Evolutionary conservation across 352 stramenopile genomes (phyloP).

Genomic region (Globisporangium nagaii): DNA sequence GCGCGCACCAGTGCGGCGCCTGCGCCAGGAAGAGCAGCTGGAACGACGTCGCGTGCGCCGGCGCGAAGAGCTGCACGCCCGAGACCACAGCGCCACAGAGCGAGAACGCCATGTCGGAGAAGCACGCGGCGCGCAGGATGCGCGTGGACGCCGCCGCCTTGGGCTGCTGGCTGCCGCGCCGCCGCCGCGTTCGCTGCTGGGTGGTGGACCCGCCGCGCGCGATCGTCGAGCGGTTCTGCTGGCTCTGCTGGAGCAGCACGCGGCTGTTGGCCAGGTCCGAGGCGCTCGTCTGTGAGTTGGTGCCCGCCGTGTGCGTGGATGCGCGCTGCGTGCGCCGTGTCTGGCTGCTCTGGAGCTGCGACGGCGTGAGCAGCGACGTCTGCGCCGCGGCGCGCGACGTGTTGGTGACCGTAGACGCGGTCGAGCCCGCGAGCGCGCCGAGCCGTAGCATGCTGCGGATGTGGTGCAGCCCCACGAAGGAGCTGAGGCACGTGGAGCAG

Average conservation of each 20-base stretch:
- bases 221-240: slow-evolving; percentile 7
- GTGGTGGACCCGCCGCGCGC: slow-evolving; percentile 7
- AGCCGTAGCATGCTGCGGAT: slow-evolving; percentile 8
- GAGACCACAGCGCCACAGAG: slow-evolving; percentile 55
- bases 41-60: slow-evolving; percentile 23
- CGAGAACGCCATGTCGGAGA: slow-evolving; percentile 70
- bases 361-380: slow-evolving; percentile 2
- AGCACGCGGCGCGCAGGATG: slow-evolving; percentile 62
- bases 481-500: slow-evolving; percentile 58
- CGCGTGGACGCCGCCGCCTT: slow-evolving; percentile 51
- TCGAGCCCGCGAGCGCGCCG: no score
- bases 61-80: slow-evolving; percentile 40
- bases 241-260: slow-evolving; percentile 5
- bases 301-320: slow-evolving; percentile 11
- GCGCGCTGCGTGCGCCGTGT: slow-evolving; percentile 6
- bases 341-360: slow-evolving; percentile 5
- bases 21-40: slow-evolving; percentile 67
- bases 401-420: not conserved
- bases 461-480: slow-evolving; percentile 62
- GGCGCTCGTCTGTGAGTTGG: slow-evolving; percentile 25
- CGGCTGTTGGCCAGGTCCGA: slow-evolving; percentile 23
- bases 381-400: not conserved
- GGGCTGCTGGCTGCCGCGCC: slow-evolving; percentile 26
- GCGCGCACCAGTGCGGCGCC: slow-evolving; percentile 67
- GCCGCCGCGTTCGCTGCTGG: slow-evolving; percentile 17